Conservation (phyloP, 352 stramenopile genomes). For the Globisporangium lucens region DNA sequence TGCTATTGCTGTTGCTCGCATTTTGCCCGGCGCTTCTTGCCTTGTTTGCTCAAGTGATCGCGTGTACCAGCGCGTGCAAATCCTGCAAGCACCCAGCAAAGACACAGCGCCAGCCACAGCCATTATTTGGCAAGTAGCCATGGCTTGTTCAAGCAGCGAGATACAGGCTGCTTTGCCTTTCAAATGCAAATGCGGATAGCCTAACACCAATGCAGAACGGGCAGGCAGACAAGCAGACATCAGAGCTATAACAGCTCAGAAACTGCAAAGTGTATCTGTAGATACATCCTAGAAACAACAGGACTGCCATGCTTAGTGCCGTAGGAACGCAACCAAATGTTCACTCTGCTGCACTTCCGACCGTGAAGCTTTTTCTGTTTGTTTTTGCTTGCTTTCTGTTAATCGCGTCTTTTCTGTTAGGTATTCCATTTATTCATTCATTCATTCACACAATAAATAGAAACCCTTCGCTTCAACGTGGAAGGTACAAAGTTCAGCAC, state of each 20-base stretch:
- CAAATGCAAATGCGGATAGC: no score
- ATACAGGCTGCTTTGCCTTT: neutral
- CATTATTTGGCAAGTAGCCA: neutral
- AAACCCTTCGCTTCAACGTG: neutral
- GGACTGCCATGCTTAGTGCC: neutral
- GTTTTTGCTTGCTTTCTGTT: no score
- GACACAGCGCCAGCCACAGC: neutral
- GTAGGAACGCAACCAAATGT: neutral
- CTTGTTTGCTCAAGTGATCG: neutral
- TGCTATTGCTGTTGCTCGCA: neutral
- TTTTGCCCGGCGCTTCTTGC: neutral
- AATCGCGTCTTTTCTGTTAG: no score
- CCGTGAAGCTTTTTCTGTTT: neutral
- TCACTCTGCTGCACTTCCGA: neutral
- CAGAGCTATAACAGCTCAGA: neutral
- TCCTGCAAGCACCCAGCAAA: neutral
- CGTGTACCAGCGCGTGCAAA: neutral
- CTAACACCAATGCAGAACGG: no score
- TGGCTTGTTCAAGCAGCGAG: neutral
- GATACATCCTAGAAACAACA: neutral
- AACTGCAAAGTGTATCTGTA: neutral
- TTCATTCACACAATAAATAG: no score
- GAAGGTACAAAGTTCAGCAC: neutral
- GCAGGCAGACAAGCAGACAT: no score
- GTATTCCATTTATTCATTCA: no score